These are phyloP conservation scores for Hsuehochloa calcarea DNA, from an alignment of 176 grass and related monocot species.

Conservation along the genomic window DNA sequence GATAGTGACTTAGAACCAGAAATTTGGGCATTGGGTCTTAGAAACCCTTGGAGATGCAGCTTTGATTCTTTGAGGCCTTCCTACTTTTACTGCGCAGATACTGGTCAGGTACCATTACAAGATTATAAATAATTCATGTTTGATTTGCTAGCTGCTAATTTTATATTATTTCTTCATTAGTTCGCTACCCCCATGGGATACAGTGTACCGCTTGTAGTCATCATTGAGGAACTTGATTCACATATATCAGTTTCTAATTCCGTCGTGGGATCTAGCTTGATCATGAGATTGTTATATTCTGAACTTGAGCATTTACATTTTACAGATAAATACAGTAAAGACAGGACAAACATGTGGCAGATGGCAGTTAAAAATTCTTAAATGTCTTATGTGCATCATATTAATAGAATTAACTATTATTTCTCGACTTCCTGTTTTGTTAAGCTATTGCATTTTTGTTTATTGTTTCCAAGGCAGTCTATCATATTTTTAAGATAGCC, in stretches of 20 bases:
- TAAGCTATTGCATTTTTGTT: neutral
- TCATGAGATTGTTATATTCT: neutral
- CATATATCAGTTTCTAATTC: neutral
- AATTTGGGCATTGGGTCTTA: slow-evolving; percentile 86
- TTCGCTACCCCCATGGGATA: neutral
- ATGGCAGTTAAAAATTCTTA: neutral
- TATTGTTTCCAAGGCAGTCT: neutral
- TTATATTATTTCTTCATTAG: neutral
- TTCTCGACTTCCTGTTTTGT: neutral
- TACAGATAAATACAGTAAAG: neutral
- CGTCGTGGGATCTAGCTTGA: neutral
- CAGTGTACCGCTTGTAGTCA: neutral
- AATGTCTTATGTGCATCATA: neutral
- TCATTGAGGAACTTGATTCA: neutral
- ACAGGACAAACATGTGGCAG: neutral
- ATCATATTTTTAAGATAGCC: neutral
- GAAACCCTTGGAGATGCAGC: slow-evolving; percentile 96
- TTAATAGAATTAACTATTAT: slow-evolving; percentile 1
- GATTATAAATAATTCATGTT: neutral
- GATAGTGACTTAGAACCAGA: slow-evolving; percentile 55
- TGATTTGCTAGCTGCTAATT: neutral
- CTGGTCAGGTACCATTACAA: slow-evolving; percentile 62
- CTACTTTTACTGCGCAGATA: slow-evolving; percentile 92
- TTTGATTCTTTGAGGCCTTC: slow-evolving; percentile 76
- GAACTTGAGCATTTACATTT: neutral